Evolutionary conservation across 176 grass and related monocot species (phyloP), one percentile per base, ranked within the genome.

Genomic region (Stipa capillata): DNA sequence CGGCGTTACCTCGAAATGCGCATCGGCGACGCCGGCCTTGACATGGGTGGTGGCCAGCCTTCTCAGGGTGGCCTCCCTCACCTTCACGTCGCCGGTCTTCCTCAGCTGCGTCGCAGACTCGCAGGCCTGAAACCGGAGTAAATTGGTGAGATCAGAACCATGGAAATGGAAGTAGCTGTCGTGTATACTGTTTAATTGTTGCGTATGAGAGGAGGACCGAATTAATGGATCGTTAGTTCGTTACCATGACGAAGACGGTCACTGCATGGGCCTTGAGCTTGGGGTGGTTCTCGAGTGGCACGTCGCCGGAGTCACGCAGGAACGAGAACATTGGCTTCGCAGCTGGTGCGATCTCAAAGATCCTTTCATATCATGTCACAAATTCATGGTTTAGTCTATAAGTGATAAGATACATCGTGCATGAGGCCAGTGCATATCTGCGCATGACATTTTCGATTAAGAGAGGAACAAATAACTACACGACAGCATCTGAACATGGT

Each of bases 191-290:
- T n/a, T n/a, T n/a, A n/a, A n/a, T n/a, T n/a, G n/a, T n/a, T n/a
- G n/a, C n/a, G n/a, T n/a, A n/a, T n/a, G n/a, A n/a, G n/a, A n/a
- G n/a, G n/a, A n/a, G n/a, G n/a, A n/a, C n/a, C n/a, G n/a, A n/a
- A n/a, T n/a, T n/a, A n/a, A n/a, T n/a, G n/a, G n/a, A n/a, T n/a
- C n/a, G n/a, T n/a, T n/a, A n/a, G n/a, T n/a, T n/a, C n/a, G n/a
- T n/a, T n/a, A n/a, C n/a, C 87, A 93, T 90, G 58, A 91, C 82
- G 63, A 97, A 93, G 79, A 97, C 87, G 82, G 79, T 64, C 4
- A 93, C 65, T 50, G 87, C 93, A 68, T 97, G 93, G 16, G 81
- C 13, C 87, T 89, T 97, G 65, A 97, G 87, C 88, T 97, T 97
- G 1, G 93, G 90, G 79, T 93, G 87, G 74, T 86, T 92, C 82